These are phyloP conservation scores for Calonectria pseudoturangicola DNA, from an alignment of 2,329 filamentous ascomycete genomes.

Conservation along the genomic window DNA sequence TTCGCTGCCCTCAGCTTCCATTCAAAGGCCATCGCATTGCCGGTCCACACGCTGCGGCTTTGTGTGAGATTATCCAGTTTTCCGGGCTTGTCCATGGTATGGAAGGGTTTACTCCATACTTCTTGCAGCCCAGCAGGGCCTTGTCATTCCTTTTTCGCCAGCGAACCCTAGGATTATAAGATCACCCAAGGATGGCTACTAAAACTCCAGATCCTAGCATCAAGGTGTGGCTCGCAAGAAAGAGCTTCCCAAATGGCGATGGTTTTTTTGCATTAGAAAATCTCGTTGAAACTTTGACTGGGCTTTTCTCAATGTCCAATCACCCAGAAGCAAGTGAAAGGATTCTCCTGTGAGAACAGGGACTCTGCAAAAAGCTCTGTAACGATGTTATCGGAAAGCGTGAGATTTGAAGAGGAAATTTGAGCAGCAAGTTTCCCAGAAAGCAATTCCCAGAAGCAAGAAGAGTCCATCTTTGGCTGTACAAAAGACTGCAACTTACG, in stretches of 20 bases:
- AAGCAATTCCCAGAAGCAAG: not conserved
- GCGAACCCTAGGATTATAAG: not conserved
- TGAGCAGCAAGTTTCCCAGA: not conserved
- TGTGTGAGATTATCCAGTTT: not conserved
- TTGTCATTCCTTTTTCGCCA: not conserved
- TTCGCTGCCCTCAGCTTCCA: not conserved
- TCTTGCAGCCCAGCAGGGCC: not conserved
- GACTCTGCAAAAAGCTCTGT: not conserved
- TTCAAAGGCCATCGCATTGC: slow-evolving; percentile 1
- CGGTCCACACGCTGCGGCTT: not conserved
- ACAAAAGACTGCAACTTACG: not conserved
- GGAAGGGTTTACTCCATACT: not conserved
- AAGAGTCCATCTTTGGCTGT: no score
- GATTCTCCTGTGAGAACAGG: not conserved
- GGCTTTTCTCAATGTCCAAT: not conserved
- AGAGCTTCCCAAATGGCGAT: not conserved
- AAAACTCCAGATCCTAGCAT: not conserved
- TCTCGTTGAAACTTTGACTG: not conserved
- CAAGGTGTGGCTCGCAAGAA: not conserved
- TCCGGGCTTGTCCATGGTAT: not conserved
- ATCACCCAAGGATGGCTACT: not conserved
- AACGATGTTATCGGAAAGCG: not conserved
- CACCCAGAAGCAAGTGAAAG: not conserved
- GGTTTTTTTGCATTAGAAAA: not conserved
- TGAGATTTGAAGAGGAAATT: not conserved